Conservation (phyloP, 2,329 filamentous ascomycete species). For the Xylariaceae sp. region DNA sequence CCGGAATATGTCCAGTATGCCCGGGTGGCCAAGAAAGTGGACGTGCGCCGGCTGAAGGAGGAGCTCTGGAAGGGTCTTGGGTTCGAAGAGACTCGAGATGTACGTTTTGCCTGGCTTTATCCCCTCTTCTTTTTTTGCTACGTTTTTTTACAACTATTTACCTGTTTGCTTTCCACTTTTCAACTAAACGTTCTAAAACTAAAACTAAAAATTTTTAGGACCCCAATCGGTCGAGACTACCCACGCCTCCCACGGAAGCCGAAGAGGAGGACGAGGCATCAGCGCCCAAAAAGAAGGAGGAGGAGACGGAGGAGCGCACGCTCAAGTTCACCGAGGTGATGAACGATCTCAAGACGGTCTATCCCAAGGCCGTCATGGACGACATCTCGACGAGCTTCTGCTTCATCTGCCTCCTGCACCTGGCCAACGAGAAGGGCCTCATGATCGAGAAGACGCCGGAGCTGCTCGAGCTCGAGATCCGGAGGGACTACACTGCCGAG, state of each 20-base stretch:
- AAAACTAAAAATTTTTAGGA: conserved; percentile 20
- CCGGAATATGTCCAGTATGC: conserved; percentile 69
- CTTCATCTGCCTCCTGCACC: conserved; percentile 86
- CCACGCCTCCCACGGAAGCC: conserved; percentile 24
- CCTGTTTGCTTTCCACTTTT: conserved; percentile 1
- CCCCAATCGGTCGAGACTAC: conserved; percentile 26
- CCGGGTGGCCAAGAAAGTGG: conserved; percentile 65
- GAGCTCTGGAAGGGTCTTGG: conserved; percentile 65
- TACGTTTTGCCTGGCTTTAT: conserved; percentile 32
- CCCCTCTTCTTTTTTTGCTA: conserved; percentile 4
- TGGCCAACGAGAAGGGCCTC: conserved; percentile 90
- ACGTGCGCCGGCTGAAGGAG: conserved; percentile 63
- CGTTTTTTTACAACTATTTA: background rate
- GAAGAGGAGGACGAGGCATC: conserved; percentile 33
- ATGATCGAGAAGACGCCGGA: conserved; percentile 61
- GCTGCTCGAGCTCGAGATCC: conserved; percentile 55
- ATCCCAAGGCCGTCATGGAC: conserved; percentile 77
- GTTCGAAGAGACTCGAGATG: conserved; percentile 44
- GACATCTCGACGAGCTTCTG: conserved; percentile 93
- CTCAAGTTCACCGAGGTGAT: conserved; percentile 90
- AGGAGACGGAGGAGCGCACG: conserved; percentile 38
- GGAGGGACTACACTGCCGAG: conserved; percentile 58
- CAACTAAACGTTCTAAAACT: no score
- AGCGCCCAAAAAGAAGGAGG: conserved; percentile 17
- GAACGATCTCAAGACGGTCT: conserved; percentile 80